These are phyloP conservation scores for Tremella yokohamensis DNA, from an alignment of 768 basidiomycete species.

Conservation along the genomic window DNA sequence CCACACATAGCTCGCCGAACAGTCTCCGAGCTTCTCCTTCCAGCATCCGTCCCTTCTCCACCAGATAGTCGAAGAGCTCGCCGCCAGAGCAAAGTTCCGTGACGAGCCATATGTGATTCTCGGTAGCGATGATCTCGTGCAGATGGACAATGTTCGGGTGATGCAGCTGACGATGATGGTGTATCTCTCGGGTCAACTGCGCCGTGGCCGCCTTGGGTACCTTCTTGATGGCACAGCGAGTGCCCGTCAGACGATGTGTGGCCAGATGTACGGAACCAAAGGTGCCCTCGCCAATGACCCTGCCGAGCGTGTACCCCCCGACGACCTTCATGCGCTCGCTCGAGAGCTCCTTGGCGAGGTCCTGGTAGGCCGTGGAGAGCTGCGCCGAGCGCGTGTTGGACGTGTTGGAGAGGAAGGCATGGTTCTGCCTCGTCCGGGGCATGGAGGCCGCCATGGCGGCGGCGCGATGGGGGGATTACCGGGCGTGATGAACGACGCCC, in stretches of 20 bases:
- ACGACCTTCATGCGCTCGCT: slow-evolving; percentile 84
- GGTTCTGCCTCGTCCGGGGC: slow-evolving; percentile 12
- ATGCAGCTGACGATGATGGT: slow-evolving; percentile 94
- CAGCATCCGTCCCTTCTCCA: slow-evolving; percentile 81
- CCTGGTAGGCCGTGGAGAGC: slow-evolving; percentile 92
- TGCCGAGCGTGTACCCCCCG: slow-evolving; percentile 89
- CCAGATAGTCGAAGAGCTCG: slow-evolving; percentile 96
- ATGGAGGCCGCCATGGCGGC: slow-evolving; percentile 4
- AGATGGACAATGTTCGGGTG: slow-evolving; percentile 93
- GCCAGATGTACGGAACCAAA: slow-evolving; percentile 95
- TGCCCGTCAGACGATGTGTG: slow-evolving; percentile 84
- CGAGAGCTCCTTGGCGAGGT: slow-evolving; percentile 92
- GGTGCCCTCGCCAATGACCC: slow-evolving; percentile 94
- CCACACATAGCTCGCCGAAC: slow-evolving; percentile 95
- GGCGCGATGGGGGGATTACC: not conserved
- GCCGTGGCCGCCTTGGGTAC: slow-evolving; percentile 88
- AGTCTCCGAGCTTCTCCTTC: slow-evolving; percentile 79
- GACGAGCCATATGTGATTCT: slow-evolving; percentile 91
- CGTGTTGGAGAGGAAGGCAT: slow-evolving; percentile 8
- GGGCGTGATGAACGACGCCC: not conserved
- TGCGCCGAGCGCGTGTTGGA: slow-evolving; percentile 49
- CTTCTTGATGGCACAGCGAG: slow-evolving; percentile 94
- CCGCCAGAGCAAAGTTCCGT: slow-evolving; percentile 95
- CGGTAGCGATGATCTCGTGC: slow-evolving; percentile 97
- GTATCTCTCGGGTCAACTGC: slow-evolving; percentile 90